Base-by-base conservation (phyloP, 176 grass and related monocot genomes). In the Oryza officinalis region DNA sequence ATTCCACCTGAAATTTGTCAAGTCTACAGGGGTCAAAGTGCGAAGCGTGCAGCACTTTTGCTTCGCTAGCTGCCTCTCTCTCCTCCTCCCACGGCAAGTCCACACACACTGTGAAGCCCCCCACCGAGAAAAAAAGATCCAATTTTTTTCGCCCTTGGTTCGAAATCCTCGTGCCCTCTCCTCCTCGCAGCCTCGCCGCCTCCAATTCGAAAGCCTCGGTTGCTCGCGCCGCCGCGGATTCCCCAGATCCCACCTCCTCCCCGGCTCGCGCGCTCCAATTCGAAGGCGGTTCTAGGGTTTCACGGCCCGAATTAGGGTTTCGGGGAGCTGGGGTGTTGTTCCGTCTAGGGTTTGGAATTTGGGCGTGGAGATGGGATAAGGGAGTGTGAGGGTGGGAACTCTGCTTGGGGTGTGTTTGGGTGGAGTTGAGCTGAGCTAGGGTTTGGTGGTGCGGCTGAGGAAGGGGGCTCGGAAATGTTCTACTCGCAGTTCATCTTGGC, bases 401-500 rank as follows among this genome's bases (percentile, higher is more conserved):
- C 86, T 73, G 82, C 45, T 78, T 69, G 6, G 22, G 35, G 31
- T 65, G 46, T 26, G 13, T 77, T 13, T 77, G 65, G 31, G 66
- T 5, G 59, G 54, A 74, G 80, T 49, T 77, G 70, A 45, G 65
- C 67, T 63, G 64, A 84, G 86, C 59, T 79, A 88, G 89, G 72
- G 86, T 77, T 81, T 80, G 60, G 25, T 82, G 80, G 50, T 45
- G 71, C 38, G 73, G 4, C 71, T 49, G 26, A 84, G 86, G 76
- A 80, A 45, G 81, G 80, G 35, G 66, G 69, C 26, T 0, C 50
- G 81, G 86, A 94, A 23, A 99, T 99, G 97, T 99, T 99, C 86
- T 99, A 99, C 77, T 99, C 97, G 14, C 97, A 99, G 97, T 99
- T 99, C 91, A 99, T 99, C 65, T 91, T 99, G 93, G 97, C 97